A percentile compares a stretch with the other conserved stretches of the same genome.
phyloP scores from a whole-genome alignment of 768 basidiomycete species.

The Agaricus blazei region DNA sequence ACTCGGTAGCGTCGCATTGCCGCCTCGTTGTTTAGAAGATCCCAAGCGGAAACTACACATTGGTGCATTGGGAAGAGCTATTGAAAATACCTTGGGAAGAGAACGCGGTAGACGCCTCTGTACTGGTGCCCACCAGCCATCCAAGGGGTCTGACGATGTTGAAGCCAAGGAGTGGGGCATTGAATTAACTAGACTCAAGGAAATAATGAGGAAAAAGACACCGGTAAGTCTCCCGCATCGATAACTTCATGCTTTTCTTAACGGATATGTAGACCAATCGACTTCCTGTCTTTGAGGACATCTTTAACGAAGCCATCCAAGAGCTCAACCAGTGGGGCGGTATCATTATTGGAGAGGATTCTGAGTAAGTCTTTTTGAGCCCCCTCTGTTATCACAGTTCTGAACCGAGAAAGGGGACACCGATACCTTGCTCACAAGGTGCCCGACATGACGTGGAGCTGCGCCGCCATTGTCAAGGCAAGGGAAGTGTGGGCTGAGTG shows the following conservation, averaged over 20 bases:
- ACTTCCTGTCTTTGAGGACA: conserved; percentile 57
- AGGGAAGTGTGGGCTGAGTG: conserved; percentile 67
- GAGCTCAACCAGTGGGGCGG: conserved; percentile 73
- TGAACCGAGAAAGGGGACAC: conserved; percentile 42
- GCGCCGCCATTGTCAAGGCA: conserved; percentile 58
- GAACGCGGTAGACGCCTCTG: conserved; percentile 66
- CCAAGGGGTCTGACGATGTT: conserved; percentile 48
- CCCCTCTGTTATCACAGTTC: conserved; percentile 12
- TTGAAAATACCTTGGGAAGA: conserved; percentile 59
- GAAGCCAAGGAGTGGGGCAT: conserved; percentile 79
- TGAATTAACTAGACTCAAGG: conserved; percentile 51
- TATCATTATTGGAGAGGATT: conserved; percentile 60
- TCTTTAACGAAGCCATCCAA: conserved; percentile 75
- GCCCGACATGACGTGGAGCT: conserved; percentile 61
- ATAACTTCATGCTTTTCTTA: neutral
- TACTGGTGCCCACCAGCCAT: conserved; percentile 30
- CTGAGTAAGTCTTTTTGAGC: conserved; percentile 42
- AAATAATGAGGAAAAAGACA: conserved; percentile 52
- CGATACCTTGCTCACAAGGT: conserved; percentile 75
- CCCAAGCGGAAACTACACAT: conserved; percentile 70
- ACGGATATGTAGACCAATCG: conserved; percentile 42
- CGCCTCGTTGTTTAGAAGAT: conserved; percentile 75
- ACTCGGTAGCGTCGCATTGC: conserved; percentile 71
- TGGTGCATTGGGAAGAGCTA: conserved; percentile 66
- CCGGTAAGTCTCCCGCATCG: conserved; percentile 33